These are phyloP conservation scores for Penicillium aurantiogriseum DNA, from an alignment of 2,329 filamentous ascomycete genomes.

Conservation along the genomic window DNA sequence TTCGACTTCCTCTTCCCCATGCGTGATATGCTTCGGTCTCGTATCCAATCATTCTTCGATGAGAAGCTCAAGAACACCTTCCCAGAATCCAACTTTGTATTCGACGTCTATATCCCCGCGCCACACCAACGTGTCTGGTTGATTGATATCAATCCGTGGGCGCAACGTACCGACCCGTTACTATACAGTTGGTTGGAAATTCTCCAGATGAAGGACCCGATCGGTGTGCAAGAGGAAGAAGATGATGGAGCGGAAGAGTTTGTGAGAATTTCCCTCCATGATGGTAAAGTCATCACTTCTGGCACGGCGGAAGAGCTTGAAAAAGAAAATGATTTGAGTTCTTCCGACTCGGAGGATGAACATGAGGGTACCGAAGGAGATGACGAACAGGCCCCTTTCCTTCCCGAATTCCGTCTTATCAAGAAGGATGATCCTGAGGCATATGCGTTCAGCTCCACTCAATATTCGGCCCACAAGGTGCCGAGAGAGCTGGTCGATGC, in stretches of 20 bases:
- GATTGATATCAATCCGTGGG: constrained; percentile 96
- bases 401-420: constrained; percentile 78
- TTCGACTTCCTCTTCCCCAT: constrained; percentile 77
- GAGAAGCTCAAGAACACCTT: constrained; percentile 72
- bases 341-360: constrained; percentile 33
- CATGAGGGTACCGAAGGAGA: constrained; percentile 53
- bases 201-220: constrained; percentile 61
- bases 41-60: constrained; percentile 75
- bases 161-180: constrained; percentile 79
- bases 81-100: constrained; percentile 77
- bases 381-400: constrained; percentile 51
- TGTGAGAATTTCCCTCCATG: constrained; percentile 37
- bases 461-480: constrained; percentile 93
- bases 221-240: constrained; percentile 36
- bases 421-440: constrained; percentile 83
- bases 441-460: constrained; percentile 77
- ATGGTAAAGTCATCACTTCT: constrained; percentile 18
- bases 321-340: constrained; percentile 31
- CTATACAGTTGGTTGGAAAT: constrained; percentile 90
- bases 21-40: constrained; percentile 63
- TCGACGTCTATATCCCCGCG: constrained; percentile 87
- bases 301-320: constrained; percentile 25
- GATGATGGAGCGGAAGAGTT: constrained; percentile 33
- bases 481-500: constrained; percentile 86
- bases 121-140: constrained; percentile 74